Conservation (phyloP, 2,329 filamentous ascomycete species). For the Fusarium coffeatum region DNA sequence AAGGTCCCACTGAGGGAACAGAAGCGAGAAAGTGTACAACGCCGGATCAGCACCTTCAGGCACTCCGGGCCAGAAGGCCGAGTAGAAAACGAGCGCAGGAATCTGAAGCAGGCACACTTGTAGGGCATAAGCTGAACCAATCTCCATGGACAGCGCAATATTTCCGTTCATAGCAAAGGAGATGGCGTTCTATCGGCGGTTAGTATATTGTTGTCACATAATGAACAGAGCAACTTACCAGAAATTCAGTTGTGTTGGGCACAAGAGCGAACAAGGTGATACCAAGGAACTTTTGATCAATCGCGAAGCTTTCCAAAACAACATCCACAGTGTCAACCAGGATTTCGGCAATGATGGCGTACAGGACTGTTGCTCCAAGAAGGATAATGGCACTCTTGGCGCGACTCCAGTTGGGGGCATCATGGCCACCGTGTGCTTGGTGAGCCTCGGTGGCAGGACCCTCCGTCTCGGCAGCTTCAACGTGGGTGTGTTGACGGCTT, state of each 20-base stretch:
- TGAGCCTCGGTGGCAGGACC: constrained; percentile 51
- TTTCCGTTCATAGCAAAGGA: constrained; percentile 99
- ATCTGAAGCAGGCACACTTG: constrained; percentile 97
- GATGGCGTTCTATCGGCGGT: constrained; percentile 80
- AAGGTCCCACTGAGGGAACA: constrained; percentile 99
- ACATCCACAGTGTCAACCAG: constrained; percentile 96
- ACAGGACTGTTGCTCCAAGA: constrained; percentile 87
- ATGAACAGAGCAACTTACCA: constrained; percentile 67
- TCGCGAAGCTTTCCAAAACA: constrained; percentile 88
- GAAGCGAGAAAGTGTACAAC: constrained; percentile 80
- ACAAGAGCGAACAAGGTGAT: constrained; percentile 97
- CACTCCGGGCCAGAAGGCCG: constrained; percentile 73
- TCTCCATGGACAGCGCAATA: constrained; percentile 98
- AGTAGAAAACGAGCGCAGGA: constrained; percentile 91
- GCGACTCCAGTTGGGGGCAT: constrained; percentile 98
- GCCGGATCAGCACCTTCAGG: constrained; percentile 54
- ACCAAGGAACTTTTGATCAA: constrained; percentile 97
- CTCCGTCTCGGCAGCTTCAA: constrained; percentile 42
- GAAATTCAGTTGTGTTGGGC: constrained; percentile 96
- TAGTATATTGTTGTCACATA: constrained; percentile 9
- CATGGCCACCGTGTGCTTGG: constrained; percentile 77
- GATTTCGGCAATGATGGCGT: constrained; percentile 97
- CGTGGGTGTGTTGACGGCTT: constrained; percentile 49
- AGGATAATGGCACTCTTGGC: constrained; percentile 91
- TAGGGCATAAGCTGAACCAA: constrained; percentile 94